Percentiles rank a stretch among this genome's conserved stretches.
These are phyloP conservation scores for Colletotrichum graminicola DNA, from an alignment of 2,329 filamentous ascomycete species.

Conservation along the genomic window DNA sequence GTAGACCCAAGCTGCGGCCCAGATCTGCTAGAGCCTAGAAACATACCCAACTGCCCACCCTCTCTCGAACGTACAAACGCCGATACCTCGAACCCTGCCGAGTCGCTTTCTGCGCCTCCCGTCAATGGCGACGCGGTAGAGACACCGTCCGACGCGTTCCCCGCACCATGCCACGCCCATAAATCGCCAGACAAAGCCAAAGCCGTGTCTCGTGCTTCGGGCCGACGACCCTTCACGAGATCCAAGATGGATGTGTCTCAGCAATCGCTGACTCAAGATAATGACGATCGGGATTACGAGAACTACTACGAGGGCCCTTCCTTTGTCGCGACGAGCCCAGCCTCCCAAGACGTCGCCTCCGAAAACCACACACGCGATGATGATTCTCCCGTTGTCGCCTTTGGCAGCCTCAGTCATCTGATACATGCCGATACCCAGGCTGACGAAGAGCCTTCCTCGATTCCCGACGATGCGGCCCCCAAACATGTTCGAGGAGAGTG, in stretches of 20 bases:
- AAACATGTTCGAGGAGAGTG: conserved; percentile 55
- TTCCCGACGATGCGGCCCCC: conserved; percentile 50
- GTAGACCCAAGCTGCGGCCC: conserved; percentile 20
- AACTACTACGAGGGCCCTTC: conserved; percentile 46
- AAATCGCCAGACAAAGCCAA: conserved; percentile 25
- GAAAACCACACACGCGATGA: conserved; percentile 55
- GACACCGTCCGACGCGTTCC: not conserved
- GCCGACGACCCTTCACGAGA: conserved; percentile 18
- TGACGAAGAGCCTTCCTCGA: conserved; percentile 54
- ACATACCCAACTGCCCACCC: not conserved
- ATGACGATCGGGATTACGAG: conserved; percentile 67
- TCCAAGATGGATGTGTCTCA: conserved; percentile 62
- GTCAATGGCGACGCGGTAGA: conserved; percentile 27
- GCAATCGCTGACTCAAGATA: conserved; percentile 68
- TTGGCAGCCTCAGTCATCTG: conserved; percentile 54
- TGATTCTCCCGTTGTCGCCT: conserved; percentile 64
- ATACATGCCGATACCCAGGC: conserved; percentile 56
- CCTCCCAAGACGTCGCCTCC: conserved; percentile 42
- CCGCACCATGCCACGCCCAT: conserved; percentile 25
- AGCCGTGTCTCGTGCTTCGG: conserved; percentile 38
- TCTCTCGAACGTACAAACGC: not conserved
- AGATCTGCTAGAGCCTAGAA: conserved; percentile 9
- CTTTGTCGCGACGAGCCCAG: conserved; percentile 40
- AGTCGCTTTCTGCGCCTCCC: not conserved
- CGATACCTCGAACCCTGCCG: not conserved